phyloP scores from a whole-genome alignment of 805 yeast species.

The Wickerhamiella bombiphila region DNA sequence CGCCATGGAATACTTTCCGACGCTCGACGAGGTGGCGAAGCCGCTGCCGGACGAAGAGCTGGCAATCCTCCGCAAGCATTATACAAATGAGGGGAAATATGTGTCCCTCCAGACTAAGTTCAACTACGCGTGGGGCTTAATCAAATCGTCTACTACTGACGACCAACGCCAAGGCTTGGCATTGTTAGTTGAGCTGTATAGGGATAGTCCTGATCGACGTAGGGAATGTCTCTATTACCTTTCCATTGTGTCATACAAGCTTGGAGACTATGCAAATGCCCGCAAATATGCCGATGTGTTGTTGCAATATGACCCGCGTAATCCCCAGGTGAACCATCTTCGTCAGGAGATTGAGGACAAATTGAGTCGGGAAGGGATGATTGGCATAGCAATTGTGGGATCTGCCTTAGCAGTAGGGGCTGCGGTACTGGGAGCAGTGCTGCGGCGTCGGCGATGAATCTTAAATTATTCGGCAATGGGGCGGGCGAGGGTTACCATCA shows the following conservation, averaged over 20 bases:
- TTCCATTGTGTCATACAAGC: conserved; percentile 72
- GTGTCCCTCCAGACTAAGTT: conserved; percentile 75
- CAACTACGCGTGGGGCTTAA: conserved; percentile 92
- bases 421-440: conserved; percentile 38
- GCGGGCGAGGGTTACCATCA: too few species aligned
- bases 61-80: conserved; percentile 60
- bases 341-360: conserved; percentile 68
- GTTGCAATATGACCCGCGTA: conserved; percentile 68
- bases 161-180: conserved; percentile 72
- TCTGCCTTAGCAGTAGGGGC: conserved; percentile 79
- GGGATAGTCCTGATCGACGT: conserved; percentile 67
- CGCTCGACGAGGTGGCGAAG: conserved; percentile 14
- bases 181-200: conserved; percentile 43
- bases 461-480: too few species aligned
- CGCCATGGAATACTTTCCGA: conserved; percentile 13
- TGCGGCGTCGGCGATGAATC: conserved; percentile 18
- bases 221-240: conserved; percentile 82
- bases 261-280: conserved; percentile 77
- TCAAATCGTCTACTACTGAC: conserved; percentile 47
- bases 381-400: conserved; percentile 77
- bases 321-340: conserved; percentile 58
- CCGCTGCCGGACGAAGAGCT: conserved; percentile 65
- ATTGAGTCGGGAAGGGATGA: conserved; percentile 72
- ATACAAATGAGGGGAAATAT: conserved; percentile 62
- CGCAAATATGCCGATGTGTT: conserved; percentile 72